phyloP scores from a whole-genome alignment of 139 green algal genomes.

The Chlamydomonas schloesseri region DNA sequence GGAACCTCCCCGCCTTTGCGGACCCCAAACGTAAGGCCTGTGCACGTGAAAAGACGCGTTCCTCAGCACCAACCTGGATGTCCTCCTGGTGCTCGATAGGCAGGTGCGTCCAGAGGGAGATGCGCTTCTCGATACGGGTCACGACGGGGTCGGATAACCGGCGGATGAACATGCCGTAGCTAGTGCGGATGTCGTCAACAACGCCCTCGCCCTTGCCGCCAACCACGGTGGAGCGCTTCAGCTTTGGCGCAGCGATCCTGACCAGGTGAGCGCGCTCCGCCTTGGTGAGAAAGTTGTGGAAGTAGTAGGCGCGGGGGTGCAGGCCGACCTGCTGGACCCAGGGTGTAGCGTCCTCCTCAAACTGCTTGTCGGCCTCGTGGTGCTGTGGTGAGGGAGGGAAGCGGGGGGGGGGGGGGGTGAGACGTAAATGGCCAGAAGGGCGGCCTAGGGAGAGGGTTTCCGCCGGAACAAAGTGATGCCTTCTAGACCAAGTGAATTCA shows the following conservation, averaged over 20 bases:
- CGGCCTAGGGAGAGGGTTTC: too few relatives aligned
- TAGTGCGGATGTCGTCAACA: constrained; percentile 77
- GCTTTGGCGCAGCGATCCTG: constrained; percentile 60
- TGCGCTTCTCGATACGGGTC: constrained; percentile 59
- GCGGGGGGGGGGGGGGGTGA: background rate
- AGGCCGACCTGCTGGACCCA: constrained; percentile 77
- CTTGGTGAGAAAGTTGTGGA: constrained; percentile 84
- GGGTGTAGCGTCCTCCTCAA: constrained; percentile 25
- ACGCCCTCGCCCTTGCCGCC: constrained; percentile 62
- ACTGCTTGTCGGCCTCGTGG: constrained; percentile 4
- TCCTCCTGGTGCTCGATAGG: constrained; percentile 67
- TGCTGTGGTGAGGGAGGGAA: background rate
- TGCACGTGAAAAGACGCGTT: too few relatives aligned
- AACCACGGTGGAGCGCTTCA: constrained; percentile 83
- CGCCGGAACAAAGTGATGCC: too few relatives aligned
- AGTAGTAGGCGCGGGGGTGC: constrained; percentile 75
- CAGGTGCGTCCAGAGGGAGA: constrained; percentile 62
- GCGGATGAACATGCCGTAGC: constrained; percentile 52
- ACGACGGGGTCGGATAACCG: constrained; percentile 56
- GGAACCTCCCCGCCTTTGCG: too few relatives aligned
- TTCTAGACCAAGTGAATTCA: too few relatives aligned
- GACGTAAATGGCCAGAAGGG: too few relatives aligned
- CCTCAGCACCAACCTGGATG: constrained; percentile 46
- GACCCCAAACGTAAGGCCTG: too few relatives aligned
- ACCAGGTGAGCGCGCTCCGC: constrained; percentile 78